Base-by-base conservation (phyloP, 495 filamentous ascomycete species). In the Neurospora sp. region DNA sequence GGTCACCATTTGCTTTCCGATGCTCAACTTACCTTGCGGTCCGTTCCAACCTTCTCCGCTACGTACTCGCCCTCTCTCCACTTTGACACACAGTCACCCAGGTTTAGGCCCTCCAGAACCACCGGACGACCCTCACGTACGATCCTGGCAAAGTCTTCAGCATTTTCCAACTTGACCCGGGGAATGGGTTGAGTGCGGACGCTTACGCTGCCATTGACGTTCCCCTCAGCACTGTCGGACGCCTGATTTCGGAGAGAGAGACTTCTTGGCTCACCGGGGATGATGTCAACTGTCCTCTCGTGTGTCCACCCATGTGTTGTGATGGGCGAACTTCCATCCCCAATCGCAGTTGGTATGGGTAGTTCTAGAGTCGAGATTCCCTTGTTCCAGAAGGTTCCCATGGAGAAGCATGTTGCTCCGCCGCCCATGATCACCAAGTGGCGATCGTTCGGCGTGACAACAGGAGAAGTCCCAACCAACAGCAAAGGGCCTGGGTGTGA, bases 391-490 rank as follows among this genome's bases (percentile, higher is more conserved):
- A 79, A 82, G 0, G 80, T 80, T 1, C 80, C 80, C 85, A 97
- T 95, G 0, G 92, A 93, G 81, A 96, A 97, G 79, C 94, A 97
- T 0, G 94, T 92, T 37, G 92, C 93, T 22, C 94, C 94, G 17
- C 94, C 94, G 9, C 93, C 93, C 42, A 91, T 79, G 3, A 97
- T 79, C 20, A 91, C 74, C 4, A 93, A 74, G 37, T 85, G 77
- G 17, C 84, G 27, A 17, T 17, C 80, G 53, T 81, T 69, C 8
- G 78, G 40, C 8, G 72, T 68, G 4, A 74, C 27, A 3, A 86
- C 81, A 8, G 83, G 79, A 27, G 85, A 88, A 73, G 88, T 84
- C 6, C 94, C 93, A 61, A 90, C 83, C 20, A 97, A 82, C 4
- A 97, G 14, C 27, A 65, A 79, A 16, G 92, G 92, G 37, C 87